Percentiles rank a stretch among this genome's conserved stretches.
These are phyloP conservation scores for Aeminium ludgeri DNA, from an alignment of 495 filamentous ascomycete genomes.

Conservation along the genomic window DNA sequence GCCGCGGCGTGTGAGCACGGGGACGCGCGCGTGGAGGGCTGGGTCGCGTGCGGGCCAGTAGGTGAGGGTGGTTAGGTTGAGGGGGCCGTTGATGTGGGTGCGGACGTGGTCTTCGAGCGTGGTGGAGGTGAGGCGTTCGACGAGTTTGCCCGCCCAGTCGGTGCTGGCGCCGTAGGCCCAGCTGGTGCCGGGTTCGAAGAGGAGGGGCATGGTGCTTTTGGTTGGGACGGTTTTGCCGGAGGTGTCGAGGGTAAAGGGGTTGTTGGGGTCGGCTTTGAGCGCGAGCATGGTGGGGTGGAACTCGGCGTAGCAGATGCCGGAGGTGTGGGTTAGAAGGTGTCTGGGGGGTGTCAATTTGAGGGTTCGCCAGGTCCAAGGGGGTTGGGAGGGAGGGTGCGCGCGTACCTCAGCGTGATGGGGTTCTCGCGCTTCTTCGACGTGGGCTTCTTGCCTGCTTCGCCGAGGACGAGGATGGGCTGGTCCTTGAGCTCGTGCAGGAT, in stretches of 20 bases:
- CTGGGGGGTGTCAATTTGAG: not conserved
- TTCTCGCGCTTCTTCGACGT: constrained; percentile 7
- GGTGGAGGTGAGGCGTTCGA: constrained; percentile 12
- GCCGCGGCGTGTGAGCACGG: constrained; percentile 7
- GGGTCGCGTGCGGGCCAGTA: constrained; percentile 23
- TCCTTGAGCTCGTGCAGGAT: constrained; percentile 19
- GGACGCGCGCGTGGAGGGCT: constrained; percentile 8
- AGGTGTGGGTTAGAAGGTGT: constrained; percentile 15
- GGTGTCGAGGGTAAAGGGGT: no score
- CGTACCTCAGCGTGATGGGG: constrained; percentile 12
- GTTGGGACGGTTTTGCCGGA: no score
- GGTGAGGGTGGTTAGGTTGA: constrained; percentile 29
- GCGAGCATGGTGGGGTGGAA: no score
- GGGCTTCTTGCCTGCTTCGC: constrained; percentile 12
- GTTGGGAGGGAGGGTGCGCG: not conserved
- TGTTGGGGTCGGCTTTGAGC: no score
- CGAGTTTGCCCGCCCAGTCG: constrained; percentile 9
- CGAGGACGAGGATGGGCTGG: constrained; percentile 16
- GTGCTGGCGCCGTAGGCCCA: constrained; percentile 19
- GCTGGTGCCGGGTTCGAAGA: constrained; percentile 22
- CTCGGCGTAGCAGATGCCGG: constrained; percentile 11
- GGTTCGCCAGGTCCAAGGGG: not conserved
- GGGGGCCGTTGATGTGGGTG: constrained; percentile 28
- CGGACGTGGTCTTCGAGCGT: constrained; percentile 31
- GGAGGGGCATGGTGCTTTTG: no score